Evolutionary conservation across 2,329 filamentous ascomycete genomes (phyloP), one percentile per base, ranked within the genome.

Genomic region (Volutella citrinella): DNA sequence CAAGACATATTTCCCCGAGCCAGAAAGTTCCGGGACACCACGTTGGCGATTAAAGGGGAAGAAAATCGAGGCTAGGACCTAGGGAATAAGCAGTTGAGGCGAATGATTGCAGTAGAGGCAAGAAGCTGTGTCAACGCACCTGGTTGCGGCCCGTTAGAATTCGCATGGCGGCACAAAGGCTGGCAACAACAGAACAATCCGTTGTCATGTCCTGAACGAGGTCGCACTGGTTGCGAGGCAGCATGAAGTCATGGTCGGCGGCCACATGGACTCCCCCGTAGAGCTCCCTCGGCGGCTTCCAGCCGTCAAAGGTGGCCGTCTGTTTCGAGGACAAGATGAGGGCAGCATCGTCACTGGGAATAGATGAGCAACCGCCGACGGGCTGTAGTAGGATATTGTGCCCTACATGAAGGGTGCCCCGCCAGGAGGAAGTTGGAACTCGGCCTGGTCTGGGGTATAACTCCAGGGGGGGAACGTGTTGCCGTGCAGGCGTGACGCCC

Each of bases 131-230:
- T n/a, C 18, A 14, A 53, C 66, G 45, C 68, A 88, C 85, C 59
- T 82, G 80, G 22, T 74, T 71, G 59, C 84, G 75, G 3, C 83
- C 84, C 13, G 80, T 80, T 42, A 82, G 74, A 8, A 82, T 72
- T 24, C 82, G 81, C 40, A 84, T 81, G 16, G 79, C 82, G 17
- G 90, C 89, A 56, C 90, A 96, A 6, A 98, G 72, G 57, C 93
- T 96, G 12, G 93, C 93, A 18, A 98, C 91, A 5, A 98, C 91
- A 2, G 93, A 97, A 57, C 93, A 98, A 59, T 98, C 93, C 1
- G 91, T 94, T 6, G 91, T 90, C 39, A 95, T 81, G 61, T 98
- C 93, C 61, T 98, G 93, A 4, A 96, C 89, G 7, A 98, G 74
- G 60, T 98, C 91, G 42, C 86, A 80, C 11, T 76, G 72, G 8